Evolutionary conservation across 768 basidiomycete genomes (phyloP), one percentile per base, ranked within the genome.

Genomic region (Boletus fagicola): DNA sequence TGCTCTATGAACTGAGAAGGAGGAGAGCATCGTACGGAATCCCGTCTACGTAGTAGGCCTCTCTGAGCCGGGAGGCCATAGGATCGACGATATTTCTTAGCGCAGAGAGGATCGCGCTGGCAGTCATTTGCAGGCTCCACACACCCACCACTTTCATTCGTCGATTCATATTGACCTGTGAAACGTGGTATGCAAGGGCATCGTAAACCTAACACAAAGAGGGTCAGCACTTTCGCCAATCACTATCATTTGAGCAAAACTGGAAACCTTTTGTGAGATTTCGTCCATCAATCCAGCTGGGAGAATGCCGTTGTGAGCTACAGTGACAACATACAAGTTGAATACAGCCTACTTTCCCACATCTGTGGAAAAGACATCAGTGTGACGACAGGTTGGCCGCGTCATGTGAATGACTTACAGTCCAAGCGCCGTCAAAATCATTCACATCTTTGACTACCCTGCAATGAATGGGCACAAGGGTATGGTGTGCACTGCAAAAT

Each of bases 361-460:
- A 94, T 87, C 92, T 94, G 61, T 24, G 24, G 16, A 53, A 57
- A 44, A 22, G 20, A 65, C 33, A 55, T 60, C 33, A 58, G 44
- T 7, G 13, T 15, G 49, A 31, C 7, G 48, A 57, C 35, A 49
- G 1, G 38, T 36, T 20, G 18, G 26, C 18, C 11, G 5, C 15
- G 26, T 50, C 12, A 13, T 13, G 15, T 11, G 13, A n/a, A n/a
- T 22, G 15, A 80, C 89, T 68, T 69, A 94, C 91, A 53, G 93
- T 98, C 95, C 94, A 98, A 22, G 93, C 84, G 5, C 97, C 97
- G 72, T 98, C 93, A 69, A 98, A 99, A 58, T 97, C 92, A 53
- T 73, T 77, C 57, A 96, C 73, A 57, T 90, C 84, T 68, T 94
- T 89, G 38, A 90, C 84, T 4, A 98, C 86, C 53, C 86, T 83